Base-by-base conservation (phyloP, 768 basidiomycete species). In the Pulveroboletus sp. region DNA sequence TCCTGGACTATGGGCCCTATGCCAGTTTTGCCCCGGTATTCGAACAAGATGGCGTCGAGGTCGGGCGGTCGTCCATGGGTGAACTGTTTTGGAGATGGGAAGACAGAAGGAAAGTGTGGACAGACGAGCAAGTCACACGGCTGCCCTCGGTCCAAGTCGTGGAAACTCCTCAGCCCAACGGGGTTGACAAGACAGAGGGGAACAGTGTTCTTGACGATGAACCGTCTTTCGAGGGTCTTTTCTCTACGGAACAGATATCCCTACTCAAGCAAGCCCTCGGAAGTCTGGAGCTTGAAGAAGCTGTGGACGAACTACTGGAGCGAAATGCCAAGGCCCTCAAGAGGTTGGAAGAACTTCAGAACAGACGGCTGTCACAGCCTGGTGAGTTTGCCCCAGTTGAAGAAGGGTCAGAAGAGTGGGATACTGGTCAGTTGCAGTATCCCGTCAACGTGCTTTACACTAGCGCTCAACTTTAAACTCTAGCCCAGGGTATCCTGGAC, bases 381-480 rank as follows among this genome's bases (percentile, higher is more conserved):
- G 74, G 73, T 13, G 74, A 72, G 35, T 77, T 72, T 8, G 63
- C 64, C 31, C 73, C 72, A 46, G 80, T 81, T 4, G 76, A 82
- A 61, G 78, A 82, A 61, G 84, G 76, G 31, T 85, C 86, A 10
- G 89, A 90, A 65, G 89, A 93, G 64, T 89, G 85, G 85, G 83
- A 88, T 56, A 80, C 79, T 53, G 90, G 89, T 90, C 61, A 56
- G 83, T 66, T 46, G 32, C 37, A 11, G n/a, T 21, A 17, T 40
- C 49, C 33, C 28, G 27, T 39, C 33, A 10, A 56, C 50, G 32
- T 46, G 6, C 53, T 4, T 31, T 47, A 40, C n/a, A 4, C 48
- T 47, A 51, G 4, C 8, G 37, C 60, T 58, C 50, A 54, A 44
- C 30, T 39, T 58, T 47, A 51, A n/a, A 31, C 54, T 51, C 35